Evolutionary conservation across 1,284 basidiomycete genomes (phyloP).

Genomic region (Puccinia sorghi): DNA sequence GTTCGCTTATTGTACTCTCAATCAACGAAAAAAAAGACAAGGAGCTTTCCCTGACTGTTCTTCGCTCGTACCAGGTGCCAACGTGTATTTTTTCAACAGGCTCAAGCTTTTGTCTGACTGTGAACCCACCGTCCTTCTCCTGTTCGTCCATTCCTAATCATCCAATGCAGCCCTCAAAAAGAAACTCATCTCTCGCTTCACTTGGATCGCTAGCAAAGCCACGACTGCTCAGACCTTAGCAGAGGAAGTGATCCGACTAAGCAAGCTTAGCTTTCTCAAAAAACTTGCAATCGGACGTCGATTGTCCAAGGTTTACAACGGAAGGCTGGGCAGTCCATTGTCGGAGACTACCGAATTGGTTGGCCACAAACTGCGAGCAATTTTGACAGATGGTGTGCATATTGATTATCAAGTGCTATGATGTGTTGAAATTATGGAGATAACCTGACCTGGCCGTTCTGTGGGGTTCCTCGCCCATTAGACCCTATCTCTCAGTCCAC

Average conservation of each 20-base stretch:
- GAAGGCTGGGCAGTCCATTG: constrained; percentile 1
- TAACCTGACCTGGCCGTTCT: not conserved
- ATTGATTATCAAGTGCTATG: not conserved
- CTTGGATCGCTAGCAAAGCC: constrained; percentile 2
- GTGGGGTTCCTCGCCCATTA: not conserved
- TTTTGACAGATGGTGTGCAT: constrained; percentile 22
- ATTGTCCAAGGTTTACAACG: constrained; percentile 5
- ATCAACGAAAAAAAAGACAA: not conserved
- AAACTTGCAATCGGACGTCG: not conserved
- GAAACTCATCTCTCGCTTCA: not conserved
- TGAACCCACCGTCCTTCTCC: constrained; percentile 33
- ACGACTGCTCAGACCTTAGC: constrained; percentile 10
- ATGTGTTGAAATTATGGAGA: not conserved
- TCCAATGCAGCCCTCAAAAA: not conserved
- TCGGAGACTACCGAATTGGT: constrained; percentile 7
- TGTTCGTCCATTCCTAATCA: constrained; percentile 7
- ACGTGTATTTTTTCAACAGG: constrained; percentile 28
- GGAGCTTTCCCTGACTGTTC: not conserved
- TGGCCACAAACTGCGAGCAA: constrained; percentile 17
- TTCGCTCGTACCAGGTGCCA: constrained; percentile 20
- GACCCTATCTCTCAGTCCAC: constrained; percentile 19
- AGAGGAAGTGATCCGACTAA: constrained; percentile 17
- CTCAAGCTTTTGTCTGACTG: constrained; percentile 35
- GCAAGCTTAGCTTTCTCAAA: constrained; percentile 14
- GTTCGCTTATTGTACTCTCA: not conserved